Evolutionary conservation across 2,329 filamentous ascomycete species (phyloP), one percentile per base, ranked within the genome.

Genomic region (Xylariaceae sp.): DNA sequence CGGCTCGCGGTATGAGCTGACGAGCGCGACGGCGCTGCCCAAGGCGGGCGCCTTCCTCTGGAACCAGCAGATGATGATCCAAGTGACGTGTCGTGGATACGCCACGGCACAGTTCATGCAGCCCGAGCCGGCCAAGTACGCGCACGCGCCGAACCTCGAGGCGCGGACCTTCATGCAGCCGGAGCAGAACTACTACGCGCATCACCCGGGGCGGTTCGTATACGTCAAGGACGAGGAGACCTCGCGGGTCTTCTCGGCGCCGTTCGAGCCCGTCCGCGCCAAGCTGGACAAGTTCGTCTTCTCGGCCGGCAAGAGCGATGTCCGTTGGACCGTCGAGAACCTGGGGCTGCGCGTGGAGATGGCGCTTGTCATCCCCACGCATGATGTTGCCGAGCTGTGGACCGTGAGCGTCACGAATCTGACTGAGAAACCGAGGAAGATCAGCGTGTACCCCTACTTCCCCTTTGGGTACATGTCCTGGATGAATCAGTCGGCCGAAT

Each of bases 11-110:
- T 85, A 83, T 69, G 81, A 84, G 68, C 77, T 85, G 61, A 75
- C 73, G 46, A 81, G 77, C 67, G 79, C 82, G n/a, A 82, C 80
- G 21, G 80, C 79, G 36, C 73, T 85, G 76, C 81, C 82, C 47
- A 81, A 82, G 69, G 81, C 82, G 3, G 79, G 76, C 46, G 81
- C 77, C 49, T 85, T 85, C 66, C 74, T 85, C 9, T 85, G 82
- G 82, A 85, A 85, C 63, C 80, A 83, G 69, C 79, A 76, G 70
- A 85, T 85, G 82, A 85, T 85, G 82, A 82, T 85, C 57, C 82
- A 84, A 67, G 74, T 81, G 43, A 84, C 82, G 53, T 84, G 82
- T 67, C 81, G 82, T 17, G 82, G 82, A n/a, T 84, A 82, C 64
- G 79, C 82, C 23, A 83, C 80, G 2, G 77, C 82, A 2, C 82